These are phyloP conservation scores for Crepidotus variabilis DNA, from an alignment of 768 basidiomycete species.

Conservation along the genomic window DNA sequence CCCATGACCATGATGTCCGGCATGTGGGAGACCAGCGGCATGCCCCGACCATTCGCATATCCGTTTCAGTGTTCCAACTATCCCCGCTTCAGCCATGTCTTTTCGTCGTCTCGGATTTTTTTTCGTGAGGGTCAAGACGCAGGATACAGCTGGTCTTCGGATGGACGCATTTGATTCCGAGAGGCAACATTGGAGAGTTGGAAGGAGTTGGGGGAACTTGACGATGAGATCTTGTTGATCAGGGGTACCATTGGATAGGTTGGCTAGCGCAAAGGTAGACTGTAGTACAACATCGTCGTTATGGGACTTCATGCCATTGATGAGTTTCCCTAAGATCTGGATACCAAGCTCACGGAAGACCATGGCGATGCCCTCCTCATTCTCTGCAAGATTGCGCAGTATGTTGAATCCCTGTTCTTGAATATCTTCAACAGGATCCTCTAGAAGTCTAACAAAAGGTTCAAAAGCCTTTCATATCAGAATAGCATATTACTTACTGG, in stretches of 20 bases:
- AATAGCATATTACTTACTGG: constrained; percentile 36
- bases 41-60: constrained; percentile 31
- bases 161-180: constrained; percentile 54
- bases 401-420: constrained; percentile 73
- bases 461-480: not conserved
- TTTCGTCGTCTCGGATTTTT: constrained; percentile 31
- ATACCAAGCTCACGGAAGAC: constrained; percentile 51
- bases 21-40: constrained; percentile 8
- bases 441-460: constrained; percentile 41
- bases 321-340: constrained; percentile 41
- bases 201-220: constrained; percentile 46
- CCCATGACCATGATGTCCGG: constrained; percentile 3
- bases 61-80: constrained; percentile 35
- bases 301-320: constrained; percentile 43
- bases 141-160: constrained; percentile 56
- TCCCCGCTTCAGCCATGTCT: constrained; percentile 35
- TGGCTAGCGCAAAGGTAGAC: constrained; percentile 61
- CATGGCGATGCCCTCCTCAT: constrained; percentile 60
- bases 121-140: constrained; percentile 54
- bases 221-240: constrained; percentile 51
- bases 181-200: constrained; percentile 53
- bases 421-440: constrained; percentile 48
- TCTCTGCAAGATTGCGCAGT: constrained; percentile 62
- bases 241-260: constrained; percentile 59
- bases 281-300: constrained; percentile 38